Conservation (phyloP, 345 rosid species). For the Bruguiera parviflora region DNA sequence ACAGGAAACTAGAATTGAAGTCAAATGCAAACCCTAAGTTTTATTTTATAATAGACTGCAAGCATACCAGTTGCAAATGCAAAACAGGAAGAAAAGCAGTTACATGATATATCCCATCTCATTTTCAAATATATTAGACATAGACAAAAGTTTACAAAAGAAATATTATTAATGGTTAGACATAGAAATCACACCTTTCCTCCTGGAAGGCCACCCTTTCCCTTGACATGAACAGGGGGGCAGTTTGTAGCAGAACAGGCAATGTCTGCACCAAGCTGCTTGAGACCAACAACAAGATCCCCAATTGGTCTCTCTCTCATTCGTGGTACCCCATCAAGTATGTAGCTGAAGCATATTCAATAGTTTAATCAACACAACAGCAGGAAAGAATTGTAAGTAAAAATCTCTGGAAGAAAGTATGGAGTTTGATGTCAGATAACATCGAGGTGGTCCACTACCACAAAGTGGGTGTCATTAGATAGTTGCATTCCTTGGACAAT, state of each 20-base stretch:
- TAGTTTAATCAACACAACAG: background rate
- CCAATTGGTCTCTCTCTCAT: constrained; percentile 98
- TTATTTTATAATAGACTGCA: too few relatives aligned
- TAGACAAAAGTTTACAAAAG: background rate
- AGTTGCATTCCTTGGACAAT: background rate
- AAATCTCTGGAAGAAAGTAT: constrained; percentile 6
- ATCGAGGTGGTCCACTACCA: background rate
- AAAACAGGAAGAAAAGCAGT: too few relatives aligned
- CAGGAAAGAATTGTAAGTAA: background rate
- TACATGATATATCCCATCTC: background rate
- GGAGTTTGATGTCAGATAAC: background rate
- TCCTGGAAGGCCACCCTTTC: constrained; percentile 91
- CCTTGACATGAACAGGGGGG: constrained; percentile 80
- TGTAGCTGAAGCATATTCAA: constrained; percentile 44
- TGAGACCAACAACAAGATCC: constrained; percentile 79
- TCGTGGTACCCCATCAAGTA: constrained; percentile 91
- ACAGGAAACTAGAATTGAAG: too few relatives aligned
- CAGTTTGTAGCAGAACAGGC: constrained; percentile 71
- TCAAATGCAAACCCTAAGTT: too few relatives aligned
- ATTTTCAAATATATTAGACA: background rate
- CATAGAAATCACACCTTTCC: constrained; percentile 56
- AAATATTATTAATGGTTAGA: background rate
- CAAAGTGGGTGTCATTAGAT: background rate
- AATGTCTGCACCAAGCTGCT: constrained; percentile 91
- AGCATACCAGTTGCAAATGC: too few relatives aligned